A percentile compares a stretch with the other conserved stretches of the same genome.
phyloP scores from a whole-genome alignment of 495 filamentous ascomycete species.

The Barbatosphaeria neglecta region DNA sequence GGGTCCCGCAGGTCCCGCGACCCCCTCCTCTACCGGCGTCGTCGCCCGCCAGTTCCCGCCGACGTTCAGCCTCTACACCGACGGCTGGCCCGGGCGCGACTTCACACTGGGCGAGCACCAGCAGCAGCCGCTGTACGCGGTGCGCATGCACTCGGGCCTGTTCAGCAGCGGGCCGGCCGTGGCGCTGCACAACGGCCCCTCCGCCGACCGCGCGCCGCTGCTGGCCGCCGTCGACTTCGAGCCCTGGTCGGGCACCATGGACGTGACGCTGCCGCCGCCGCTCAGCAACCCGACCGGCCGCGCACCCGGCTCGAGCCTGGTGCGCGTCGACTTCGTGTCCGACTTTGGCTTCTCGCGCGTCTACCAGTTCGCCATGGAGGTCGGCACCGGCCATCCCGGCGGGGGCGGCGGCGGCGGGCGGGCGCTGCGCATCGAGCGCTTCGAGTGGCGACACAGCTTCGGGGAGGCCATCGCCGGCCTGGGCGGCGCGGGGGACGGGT shows the following conservation, averaged over 20 bases:
- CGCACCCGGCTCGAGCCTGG: slow-evolving; percentile 1
- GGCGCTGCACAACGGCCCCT: slow-evolving; percentile 12
- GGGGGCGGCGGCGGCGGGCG: slow-evolving; percentile 3
- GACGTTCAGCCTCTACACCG: slow-evolving; percentile 13
- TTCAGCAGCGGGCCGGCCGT: slow-evolving; percentile 7
- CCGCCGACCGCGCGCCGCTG: background rate
- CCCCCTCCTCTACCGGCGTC: slow-evolving; percentile 16
- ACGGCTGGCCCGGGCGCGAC: background rate
- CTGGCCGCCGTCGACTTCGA: slow-evolving; percentile 7
- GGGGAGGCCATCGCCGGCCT: slow-evolving; percentile 9
- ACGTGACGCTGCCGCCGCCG: slow-evolving; percentile 6
- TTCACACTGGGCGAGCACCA: slow-evolving; percentile 13
- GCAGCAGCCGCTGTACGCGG: slow-evolving; percentile 11
- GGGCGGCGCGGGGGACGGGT: slow-evolving; percentile 6
- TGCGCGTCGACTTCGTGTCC: background rate
- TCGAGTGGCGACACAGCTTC: slow-evolving; percentile 18
- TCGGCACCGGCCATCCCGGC: slow-evolving; percentile 1
- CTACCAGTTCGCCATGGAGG: slow-evolving; percentile 12
- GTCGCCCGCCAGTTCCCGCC: slow-evolving; percentile 11
- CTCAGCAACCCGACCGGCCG: background rate
- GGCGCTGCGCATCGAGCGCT: slow-evolving; percentile 7
- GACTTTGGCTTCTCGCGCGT: background rate
- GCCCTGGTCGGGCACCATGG: background rate
- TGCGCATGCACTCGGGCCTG: slow-evolving; percentile 2
- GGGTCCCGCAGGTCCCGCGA: no score